Conservation (phyloP, 2,329 filamentous ascomycete species). For the Xylaria sp. region DNA sequence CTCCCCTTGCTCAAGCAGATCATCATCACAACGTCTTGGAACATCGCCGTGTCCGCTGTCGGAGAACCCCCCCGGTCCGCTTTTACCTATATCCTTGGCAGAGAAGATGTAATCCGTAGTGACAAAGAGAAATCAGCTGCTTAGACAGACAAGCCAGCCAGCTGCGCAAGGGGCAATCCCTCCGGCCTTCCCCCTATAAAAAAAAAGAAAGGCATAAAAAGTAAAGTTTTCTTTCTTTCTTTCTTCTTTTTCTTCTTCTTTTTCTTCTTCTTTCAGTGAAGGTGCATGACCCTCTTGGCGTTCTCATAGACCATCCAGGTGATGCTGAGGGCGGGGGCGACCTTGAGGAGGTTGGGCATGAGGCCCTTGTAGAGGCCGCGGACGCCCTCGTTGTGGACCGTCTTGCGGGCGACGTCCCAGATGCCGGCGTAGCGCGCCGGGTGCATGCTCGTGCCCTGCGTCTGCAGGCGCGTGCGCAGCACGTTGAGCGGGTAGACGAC, state of each 20-base stretch:
- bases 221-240: not conserved
- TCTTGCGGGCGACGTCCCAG: slow-evolving; percentile 83
- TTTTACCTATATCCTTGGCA: too few relatives aligned
- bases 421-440: slow-evolving; percentile 89
- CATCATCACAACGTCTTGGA: too few relatives aligned
- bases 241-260: not conserved
- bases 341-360: slow-evolving; percentile 93
- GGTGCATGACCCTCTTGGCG: slow-evolving; percentile 70
- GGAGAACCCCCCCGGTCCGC: too few relatives aligned
- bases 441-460: slow-evolving; percentile 91
- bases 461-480: slow-evolving; percentile 87
- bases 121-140: too few relatives aligned
- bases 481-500: slow-evolving; percentile 95
- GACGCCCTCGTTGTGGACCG: slow-evolving; percentile 78
- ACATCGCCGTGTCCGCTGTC: too few relatives aligned
- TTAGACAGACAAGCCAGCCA: too few relatives aligned
- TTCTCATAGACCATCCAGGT: slow-evolving; percentile 94
- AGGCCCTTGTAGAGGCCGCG: slow-evolving; percentile 92
- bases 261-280: slow-evolving; percentile 29
- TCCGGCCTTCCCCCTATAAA: too few relatives aligned
- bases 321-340: slow-evolving; percentile 93
- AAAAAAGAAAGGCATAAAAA: too few relatives aligned
- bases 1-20: too few relatives aligned
- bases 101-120: too few relatives aligned
- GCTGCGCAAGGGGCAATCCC: too few relatives aligned